Base-by-base conservation (phyloP, 495 filamentous ascomycete species). In the Neurospora terricola region DNA sequence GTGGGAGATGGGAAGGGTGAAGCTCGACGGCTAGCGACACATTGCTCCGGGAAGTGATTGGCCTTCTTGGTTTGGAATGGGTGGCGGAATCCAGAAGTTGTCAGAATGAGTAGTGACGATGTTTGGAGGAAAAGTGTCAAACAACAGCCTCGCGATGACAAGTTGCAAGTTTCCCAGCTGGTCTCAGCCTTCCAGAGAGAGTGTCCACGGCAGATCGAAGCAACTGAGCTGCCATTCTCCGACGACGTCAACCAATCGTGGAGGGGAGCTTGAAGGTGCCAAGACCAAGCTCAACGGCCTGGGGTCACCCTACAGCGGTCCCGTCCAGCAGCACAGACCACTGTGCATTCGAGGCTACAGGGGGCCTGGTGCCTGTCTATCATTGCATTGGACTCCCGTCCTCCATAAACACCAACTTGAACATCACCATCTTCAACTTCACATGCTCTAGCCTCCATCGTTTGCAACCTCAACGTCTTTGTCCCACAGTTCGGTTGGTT, bases 1-100 rank as follows among this genome's bases (percentile, higher is more conserved):
- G 21, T 69, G 59, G n/a, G 34, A 36, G 72, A 45, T 21, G 69
- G 27, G 27, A 39, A 36, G 69, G 43, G 48, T 66, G 54, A 66
- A 34, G 54, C 27, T 62, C 27, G 27, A 66, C 54, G 54, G 27
- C 27, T 66, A 76, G 21, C 21, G 45, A 16, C n/a, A 39, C 74
- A 77, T 77, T 8, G 69, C 74, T 39, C 16, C 66, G 54, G 54
- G 54, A 36, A 66, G 27, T 66, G 54, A 34, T 66, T 34, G 27
- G 54, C 14, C 27, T 34, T 36, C 12, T 62, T 36, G 27, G 14
- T 34, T 66, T 66, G 11, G 23, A 14, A 27, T 11, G 6, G 48
- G 21, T 59, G 48, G 48, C 11, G 48, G 48, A 27, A 27, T 14
- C 7, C 54, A 34, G 30, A 16, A 66, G 54, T 34, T 66, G 54